Evolutionary conservation across 352 stramenopile species (phyloP).

Genomic region (Pythium dissotocum): DNA sequence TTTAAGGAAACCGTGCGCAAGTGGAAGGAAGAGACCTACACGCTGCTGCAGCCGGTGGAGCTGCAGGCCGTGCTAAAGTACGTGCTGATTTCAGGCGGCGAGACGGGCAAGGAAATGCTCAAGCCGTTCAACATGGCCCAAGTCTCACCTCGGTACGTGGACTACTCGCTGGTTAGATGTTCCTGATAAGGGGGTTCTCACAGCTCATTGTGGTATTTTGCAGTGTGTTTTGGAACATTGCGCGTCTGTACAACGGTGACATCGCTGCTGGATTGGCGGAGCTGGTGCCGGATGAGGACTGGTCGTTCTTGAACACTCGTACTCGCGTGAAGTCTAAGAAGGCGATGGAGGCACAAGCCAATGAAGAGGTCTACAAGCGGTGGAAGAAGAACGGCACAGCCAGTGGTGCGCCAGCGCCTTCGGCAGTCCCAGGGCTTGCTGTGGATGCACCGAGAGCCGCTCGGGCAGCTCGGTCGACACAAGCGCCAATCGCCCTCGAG

Average conservation of each 20-base stretch:
- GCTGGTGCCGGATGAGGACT: conserved; percentile 80
- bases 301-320: conserved; percentile 79
- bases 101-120: conserved; percentile 84
- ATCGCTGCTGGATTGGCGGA: conserved; percentile 61
- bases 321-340: conserved; percentile 76
- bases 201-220: background rate
- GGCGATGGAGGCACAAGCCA: conserved; percentile 72
- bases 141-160: conserved; percentile 57
- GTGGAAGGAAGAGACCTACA: conserved; percentile 79
- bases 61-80: conserved; percentile 81
- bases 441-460: background rate
- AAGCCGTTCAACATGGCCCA: conserved; percentile 92
- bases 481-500: background rate
- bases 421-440: background rate
- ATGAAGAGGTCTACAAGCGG: conserved; percentile 66
- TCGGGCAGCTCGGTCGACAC: background rate
- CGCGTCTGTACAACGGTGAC: conserved; percentile 73
- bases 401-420: background rate
- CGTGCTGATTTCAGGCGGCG: conserved; percentile 73
- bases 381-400: conserved; percentile 50
- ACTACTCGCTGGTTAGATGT: background rate
- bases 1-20: conserved; percentile 82
- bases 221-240: conserved; percentile 87
- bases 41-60: conserved; percentile 63
- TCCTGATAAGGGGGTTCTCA: background rate